Percentiles rank a stretch among this genome's conserved stretches.
Evolutionary conservation across 2,329 filamentous ascomycete genomes (phyloP).

Genomic region (Monilinia fructigena): DNA sequence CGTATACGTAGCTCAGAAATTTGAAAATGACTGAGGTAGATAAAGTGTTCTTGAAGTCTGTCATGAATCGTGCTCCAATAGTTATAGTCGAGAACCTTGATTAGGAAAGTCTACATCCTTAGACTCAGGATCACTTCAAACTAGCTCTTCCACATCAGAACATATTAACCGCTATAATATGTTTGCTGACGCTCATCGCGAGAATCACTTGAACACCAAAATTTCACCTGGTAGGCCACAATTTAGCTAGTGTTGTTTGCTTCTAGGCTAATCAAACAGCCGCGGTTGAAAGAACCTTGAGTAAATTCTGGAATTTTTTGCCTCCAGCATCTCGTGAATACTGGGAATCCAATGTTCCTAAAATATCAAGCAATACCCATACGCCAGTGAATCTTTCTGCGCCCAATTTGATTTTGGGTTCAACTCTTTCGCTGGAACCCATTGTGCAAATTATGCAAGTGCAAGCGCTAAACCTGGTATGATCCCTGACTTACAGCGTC

Average conservation of each 20-base stretch:
- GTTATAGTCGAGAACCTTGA: too few species aligned
- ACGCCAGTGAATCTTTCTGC: neutral
- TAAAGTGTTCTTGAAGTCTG: too few species aligned
- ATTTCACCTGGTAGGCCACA: neutral
- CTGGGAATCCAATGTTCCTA: neutral
- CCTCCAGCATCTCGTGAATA: neutral
- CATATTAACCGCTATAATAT: neutral
- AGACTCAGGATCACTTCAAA: neutral
- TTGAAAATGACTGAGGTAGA: too few species aligned
- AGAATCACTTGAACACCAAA: neutral
- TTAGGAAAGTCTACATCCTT: neutral
- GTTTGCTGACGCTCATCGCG: slow-evolving; percentile 4
- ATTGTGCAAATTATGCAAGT: neutral
- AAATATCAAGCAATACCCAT: neutral
- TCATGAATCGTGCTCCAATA: too few species aligned
- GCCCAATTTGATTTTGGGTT: neutral
- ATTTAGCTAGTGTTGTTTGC: too few species aligned
- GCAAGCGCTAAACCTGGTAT: slow-evolving; percentile 5
- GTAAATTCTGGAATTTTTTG: neutral
- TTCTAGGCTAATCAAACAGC: neutral
- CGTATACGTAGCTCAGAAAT: too few species aligned
- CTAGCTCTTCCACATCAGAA: neutral
- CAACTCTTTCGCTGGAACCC: neutral
- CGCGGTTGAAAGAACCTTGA: neutral
- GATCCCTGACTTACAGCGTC: neutral